Evolutionary conservation across 768 basidiomycete genomes (phyloP).

Genomic region (Tephrocybe rancida): DNA sequence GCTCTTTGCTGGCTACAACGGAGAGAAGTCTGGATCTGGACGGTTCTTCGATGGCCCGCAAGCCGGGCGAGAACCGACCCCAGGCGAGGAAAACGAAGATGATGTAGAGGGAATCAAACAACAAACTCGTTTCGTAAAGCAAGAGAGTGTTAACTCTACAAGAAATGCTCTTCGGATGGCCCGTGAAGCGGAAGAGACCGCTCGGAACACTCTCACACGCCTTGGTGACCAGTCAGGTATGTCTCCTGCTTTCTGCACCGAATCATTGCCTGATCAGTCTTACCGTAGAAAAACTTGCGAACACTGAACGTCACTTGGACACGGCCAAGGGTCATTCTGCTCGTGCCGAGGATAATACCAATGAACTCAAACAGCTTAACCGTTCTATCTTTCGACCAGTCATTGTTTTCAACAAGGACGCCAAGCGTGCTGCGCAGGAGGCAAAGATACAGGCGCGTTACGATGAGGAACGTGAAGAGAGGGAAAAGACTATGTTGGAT

Average conservation of each 20-base stretch:
- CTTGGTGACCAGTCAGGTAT: constrained; percentile 93
- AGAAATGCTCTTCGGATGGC: constrained; percentile 93
- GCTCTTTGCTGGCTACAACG: constrained; percentile 75
- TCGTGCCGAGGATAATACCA: constrained; percentile 91
- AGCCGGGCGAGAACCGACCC: constrained; percentile 43
- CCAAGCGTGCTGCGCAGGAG: constrained; percentile 87
- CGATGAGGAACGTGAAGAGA: constrained; percentile 80
- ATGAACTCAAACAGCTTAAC: constrained; percentile 93
- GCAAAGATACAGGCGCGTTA: constrained; percentile 83
- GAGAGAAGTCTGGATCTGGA: constrained; percentile 57
- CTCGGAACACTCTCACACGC: constrained; percentile 76
- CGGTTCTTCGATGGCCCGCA: constrained; percentile 71
- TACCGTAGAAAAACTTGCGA: constrained; percentile 81
- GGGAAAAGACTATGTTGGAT: constrained; percentile 85
- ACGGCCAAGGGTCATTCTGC: constrained; percentile 84
- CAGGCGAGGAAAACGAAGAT: constrained; percentile 80
- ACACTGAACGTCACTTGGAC: constrained; percentile 94
- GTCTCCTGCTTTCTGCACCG: constrained; percentile 19
- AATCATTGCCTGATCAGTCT: neutral
- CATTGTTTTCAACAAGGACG: constrained; percentile 91
- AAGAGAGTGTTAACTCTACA: constrained; percentile 87
- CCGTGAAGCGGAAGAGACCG: constrained; percentile 96
- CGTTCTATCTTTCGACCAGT: constrained; percentile 93
- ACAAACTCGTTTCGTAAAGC: constrained; percentile 85
- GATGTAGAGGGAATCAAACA: constrained; percentile 96